Conservation (phyloP, 148 eudicot species). For the Cornus florida region DNA sequence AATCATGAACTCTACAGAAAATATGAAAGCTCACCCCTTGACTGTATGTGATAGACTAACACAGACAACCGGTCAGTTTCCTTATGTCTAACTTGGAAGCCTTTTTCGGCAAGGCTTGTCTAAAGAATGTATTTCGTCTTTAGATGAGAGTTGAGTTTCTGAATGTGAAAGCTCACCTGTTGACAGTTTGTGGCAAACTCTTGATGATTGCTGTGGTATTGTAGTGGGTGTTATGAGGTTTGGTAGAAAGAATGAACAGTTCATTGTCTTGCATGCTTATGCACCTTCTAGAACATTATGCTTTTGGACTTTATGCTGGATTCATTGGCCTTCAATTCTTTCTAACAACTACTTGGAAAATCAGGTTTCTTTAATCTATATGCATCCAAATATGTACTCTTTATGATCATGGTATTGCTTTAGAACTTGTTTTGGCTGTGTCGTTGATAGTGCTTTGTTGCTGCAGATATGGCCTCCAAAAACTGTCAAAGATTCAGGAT, state of each 20-base stretch:
- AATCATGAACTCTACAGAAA: background rate
- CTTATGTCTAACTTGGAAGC: too few species aligned
- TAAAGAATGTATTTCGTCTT: background rate
- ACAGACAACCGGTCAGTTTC: too few species aligned
- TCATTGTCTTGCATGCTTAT: too few species aligned
- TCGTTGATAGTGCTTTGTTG: constrained; percentile 12
- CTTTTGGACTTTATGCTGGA: too few species aligned
- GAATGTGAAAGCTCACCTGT: background rate
- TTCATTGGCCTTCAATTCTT: background rate
- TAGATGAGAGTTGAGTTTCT: background rate
- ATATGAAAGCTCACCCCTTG: too few species aligned
- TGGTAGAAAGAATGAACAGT: too few species aligned
- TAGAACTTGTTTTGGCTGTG: constrained; percentile 7
- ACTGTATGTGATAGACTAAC: too few species aligned
- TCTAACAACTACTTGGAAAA: background rate
- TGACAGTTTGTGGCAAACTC: background rate
- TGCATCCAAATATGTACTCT: too few species aligned
- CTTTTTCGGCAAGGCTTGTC: background rate
- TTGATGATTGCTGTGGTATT: too few species aligned
- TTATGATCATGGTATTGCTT: constrained; percentile 3
- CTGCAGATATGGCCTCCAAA: constrained; percentile 99
- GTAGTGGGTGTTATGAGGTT: too few species aligned
- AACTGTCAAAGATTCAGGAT: constrained; percentile 87
- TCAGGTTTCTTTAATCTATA: too few species aligned
- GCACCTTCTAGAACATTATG: too few species aligned